Evolutionary conservation across 768 basidiomycete species (phyloP).

Genomic region (Daedaleopsis sinensis): DNA sequence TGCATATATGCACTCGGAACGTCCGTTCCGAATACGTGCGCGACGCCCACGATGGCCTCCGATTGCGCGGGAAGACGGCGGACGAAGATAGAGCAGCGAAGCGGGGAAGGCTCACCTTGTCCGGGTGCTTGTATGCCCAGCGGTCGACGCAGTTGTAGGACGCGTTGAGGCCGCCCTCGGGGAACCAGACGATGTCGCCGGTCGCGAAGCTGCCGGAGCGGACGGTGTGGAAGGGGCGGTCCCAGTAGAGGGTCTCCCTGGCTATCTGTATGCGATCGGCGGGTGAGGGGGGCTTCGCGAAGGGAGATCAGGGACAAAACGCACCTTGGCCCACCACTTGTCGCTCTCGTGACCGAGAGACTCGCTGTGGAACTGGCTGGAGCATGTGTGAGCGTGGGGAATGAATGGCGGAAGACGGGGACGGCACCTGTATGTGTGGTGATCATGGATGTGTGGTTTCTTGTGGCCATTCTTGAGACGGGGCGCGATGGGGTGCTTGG

Average conservation of each 20-base stretch:
- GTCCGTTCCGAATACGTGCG: constrained; percentile 3
- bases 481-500: constrained; percentile 74
- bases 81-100: background rate
- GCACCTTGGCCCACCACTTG: constrained; percentile 85
- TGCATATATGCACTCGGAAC: constrained; percentile 2
- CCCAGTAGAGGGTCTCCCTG: constrained; percentile 79
- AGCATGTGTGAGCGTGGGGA: constrained; percentile 7
- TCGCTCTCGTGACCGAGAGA: constrained; percentile 81
- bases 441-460: constrained; percentile 78
- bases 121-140: constrained; percentile 89
- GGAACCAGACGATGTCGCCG: constrained; percentile 96
- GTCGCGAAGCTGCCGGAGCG: constrained; percentile 78
- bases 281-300: constrained; percentile 4
- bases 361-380: constrained; percentile 53
- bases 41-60: background rate
- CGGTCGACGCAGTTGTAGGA: constrained; percentile 98
- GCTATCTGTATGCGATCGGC: constrained; percentile 53
- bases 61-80: constrained; percentile 1
- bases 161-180: constrained; percentile 89
- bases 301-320: constrained; percentile 9
- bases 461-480: constrained; percentile 66
- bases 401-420: constrained; percentile 22
- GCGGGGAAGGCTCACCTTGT: constrained; percentile 52
- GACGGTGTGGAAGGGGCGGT: constrained; percentile 87
- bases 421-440: constrained; percentile 61